phyloP scores from a whole-genome alignment of 2,329 filamentous ascomycete species.

The Sarocladiaceae sp. region DNA sequence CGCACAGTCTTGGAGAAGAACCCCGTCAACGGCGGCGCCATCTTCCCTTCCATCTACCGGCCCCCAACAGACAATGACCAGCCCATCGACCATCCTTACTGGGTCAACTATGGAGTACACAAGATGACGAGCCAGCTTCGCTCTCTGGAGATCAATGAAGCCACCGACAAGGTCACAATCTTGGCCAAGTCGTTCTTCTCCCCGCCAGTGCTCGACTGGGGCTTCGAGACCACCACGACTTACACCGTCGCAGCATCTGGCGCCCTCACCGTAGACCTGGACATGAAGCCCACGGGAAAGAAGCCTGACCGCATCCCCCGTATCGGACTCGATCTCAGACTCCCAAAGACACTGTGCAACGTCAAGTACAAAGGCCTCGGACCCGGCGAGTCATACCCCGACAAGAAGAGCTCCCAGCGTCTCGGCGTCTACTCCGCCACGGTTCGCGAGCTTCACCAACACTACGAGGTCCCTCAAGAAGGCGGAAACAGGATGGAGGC shows the following conservation, averaged over 20 bases:
- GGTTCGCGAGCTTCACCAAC: constrained; percentile 45
- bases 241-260: constrained; percentile 45
- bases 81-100: constrained; percentile 29
- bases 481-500: constrained; percentile 57
- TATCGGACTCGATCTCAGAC: constrained; percentile 51
- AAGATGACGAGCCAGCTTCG: constrained; percentile 39
- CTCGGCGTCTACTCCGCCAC: constrained; percentile 40
- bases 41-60: constrained; percentile 45
- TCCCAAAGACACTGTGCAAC: constrained; percentile 38
- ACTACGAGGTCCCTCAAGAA: constrained; percentile 64
- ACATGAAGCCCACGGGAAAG: constrained; percentile 38
- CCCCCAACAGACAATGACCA: constrained; percentile 60
- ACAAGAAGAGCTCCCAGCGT: constrained; percentile 51
- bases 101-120: constrained; percentile 47
- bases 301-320: constrained; percentile 52
- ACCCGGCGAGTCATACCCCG: constrained; percentile 57
- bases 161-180: constrained; percentile 26
- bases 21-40: constrained; percentile 25
- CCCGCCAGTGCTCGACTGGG: constrained; percentile 58
- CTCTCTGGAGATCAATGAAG: constrained; percentile 31
- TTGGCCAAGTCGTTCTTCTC: constrained; percentile 48
- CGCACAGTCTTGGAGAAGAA: constrained; percentile 30
- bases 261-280: constrained; percentile 34
- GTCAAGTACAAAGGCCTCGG: constrained; percentile 58
- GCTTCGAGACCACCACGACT: constrained; percentile 38